These are phyloP conservation scores for Nissolia schottii DNA, from an alignment of 306 rosid species.

Conservation along the genomic window DNA sequence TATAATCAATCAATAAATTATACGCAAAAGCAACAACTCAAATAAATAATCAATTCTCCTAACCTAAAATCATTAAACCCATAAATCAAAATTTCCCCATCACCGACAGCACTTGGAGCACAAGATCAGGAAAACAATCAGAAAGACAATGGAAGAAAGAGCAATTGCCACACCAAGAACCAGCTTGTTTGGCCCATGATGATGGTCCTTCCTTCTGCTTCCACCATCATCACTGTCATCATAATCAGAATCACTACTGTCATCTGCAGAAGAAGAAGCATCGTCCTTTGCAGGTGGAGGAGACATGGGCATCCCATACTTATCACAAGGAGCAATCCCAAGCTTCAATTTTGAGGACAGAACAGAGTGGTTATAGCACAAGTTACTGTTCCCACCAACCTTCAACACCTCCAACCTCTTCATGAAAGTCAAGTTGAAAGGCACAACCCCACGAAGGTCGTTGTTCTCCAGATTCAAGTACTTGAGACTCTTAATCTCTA, in stretches of 20 bases:
- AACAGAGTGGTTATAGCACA: constrained; percentile 73
- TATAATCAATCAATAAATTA: constrained; percentile 33
- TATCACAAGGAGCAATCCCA: constrained; percentile 79
- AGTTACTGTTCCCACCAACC: constrained; percentile 55
- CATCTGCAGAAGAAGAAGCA: constrained; percentile 35
- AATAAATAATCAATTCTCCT: constrained; percentile 30
- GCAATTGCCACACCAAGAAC: constrained; percentile 91
- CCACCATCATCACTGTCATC: constrained; percentile 37
- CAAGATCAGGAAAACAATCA: constrained; percentile 66
- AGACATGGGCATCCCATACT: constrained; percentile 68
- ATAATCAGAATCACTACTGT: constrained; percentile 36
- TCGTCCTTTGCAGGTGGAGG: constrained; percentile 68
- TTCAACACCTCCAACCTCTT: constrained; percentile 45
- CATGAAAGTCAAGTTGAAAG: constrained; percentile 69
- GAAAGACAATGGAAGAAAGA: constrained; percentile 78
- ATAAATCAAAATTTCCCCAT: neutral
- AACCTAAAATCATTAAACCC: constrained; percentile 18
- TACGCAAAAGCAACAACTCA: constrained; percentile 7
- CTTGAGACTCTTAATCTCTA: constrained; percentile 57
- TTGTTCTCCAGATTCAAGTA: constrained; percentile 71
- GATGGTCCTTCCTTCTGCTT: constrained; percentile 38
- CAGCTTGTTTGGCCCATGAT: constrained; percentile 70
- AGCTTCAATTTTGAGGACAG: constrained; percentile 71
- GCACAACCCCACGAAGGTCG: constrained; percentile 56
- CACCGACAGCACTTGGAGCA: constrained; percentile 72